phyloP scores from a whole-genome alignment of 352 stramenopile species.

The Plasmopara muralis region DNA sequence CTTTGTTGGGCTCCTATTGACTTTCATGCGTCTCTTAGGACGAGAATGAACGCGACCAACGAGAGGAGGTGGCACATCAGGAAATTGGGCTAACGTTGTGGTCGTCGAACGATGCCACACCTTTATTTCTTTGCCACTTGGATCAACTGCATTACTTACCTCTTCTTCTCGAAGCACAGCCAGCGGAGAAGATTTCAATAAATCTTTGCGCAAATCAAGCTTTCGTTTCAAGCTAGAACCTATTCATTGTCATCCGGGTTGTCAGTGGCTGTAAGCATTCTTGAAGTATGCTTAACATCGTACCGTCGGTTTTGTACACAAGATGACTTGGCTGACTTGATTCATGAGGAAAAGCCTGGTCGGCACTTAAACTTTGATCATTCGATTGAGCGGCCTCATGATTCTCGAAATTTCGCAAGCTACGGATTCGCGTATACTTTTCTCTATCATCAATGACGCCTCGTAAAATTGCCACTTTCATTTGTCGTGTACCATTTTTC shows the following conservation, averaged over 20 bases:
- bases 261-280: not conserved
- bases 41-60: conserved; percentile 3
- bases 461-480: too few relatives aligned
- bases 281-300: not conserved
- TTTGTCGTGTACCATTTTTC: too few relatives aligned
- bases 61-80: conserved; percentile 12
- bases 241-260: conserved; percentile 2
- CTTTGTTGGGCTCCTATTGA: not conserved
- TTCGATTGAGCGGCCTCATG: conserved; percentile 2
- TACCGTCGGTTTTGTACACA: conserved; percentile 12
- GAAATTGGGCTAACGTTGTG: not conserved
- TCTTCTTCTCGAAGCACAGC: conserved; percentile 9
- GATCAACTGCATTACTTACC: not conserved
- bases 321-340: conserved; percentile 3
- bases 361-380: not conserved
- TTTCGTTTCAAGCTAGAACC: conserved; percentile 10
- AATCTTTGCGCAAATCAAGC: conserved; percentile 16
- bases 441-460: too few relatives aligned
- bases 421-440: conserved; percentile 7
- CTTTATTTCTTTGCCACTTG: conserved; percentile 7
- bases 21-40: conserved; percentile 7
- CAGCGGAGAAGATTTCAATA: conserved; percentile 12
- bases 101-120: conserved; percentile 18
- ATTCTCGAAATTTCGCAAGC: conserved; percentile 4
- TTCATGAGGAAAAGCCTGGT: not conserved